These are phyloP conservation scores for Penicillium odoratum DNA, from an alignment of 495 filamentous ascomycete genomes.

Conservation along the genomic window DNA sequence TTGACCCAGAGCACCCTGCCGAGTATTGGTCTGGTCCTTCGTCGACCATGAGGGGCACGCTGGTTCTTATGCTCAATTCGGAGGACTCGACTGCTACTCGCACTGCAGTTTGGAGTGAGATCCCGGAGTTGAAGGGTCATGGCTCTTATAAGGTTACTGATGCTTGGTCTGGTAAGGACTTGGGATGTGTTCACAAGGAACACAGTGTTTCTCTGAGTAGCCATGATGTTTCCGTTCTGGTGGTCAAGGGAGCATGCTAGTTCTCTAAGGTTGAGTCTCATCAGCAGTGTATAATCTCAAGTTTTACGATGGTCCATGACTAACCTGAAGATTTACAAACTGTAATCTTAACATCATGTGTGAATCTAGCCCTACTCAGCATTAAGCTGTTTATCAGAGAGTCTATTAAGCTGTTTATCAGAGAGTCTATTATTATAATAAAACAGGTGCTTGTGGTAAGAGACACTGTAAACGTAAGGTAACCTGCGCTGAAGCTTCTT, in stretches of 20 bases:
- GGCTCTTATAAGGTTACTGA: constrained; percentile 49
- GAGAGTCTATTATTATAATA: no score
- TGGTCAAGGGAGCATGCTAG: constrained; percentile 38
- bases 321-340: no score
- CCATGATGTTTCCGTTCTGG: constrained; percentile 53
- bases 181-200: constrained; percentile 45
- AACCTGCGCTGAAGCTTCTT: no score
- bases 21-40: constrained; percentile 62
- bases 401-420: no score
- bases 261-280: background rate
- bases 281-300: no score
- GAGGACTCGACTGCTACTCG: constrained; percentile 36
- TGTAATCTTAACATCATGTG: no score
- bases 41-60: constrained; percentile 40
- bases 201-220: constrained; percentile 37
- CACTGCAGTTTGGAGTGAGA: constrained; percentile 50
- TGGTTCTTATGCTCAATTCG: constrained; percentile 58
- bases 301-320: no score
- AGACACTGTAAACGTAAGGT: no score
- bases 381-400: no score
- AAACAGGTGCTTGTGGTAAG: no score
- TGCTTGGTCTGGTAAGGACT: constrained; percentile 52
- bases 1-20: constrained; percentile 56
- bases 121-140: constrained; percentile 48
- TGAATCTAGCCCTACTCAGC: no score